A percentile compares a stretch with the other conserved stretches of the same genome.
Conservation (phyloP, 1,284 basidiomycete genomes). For the Exobasidium cylindrosporum region DNA sequence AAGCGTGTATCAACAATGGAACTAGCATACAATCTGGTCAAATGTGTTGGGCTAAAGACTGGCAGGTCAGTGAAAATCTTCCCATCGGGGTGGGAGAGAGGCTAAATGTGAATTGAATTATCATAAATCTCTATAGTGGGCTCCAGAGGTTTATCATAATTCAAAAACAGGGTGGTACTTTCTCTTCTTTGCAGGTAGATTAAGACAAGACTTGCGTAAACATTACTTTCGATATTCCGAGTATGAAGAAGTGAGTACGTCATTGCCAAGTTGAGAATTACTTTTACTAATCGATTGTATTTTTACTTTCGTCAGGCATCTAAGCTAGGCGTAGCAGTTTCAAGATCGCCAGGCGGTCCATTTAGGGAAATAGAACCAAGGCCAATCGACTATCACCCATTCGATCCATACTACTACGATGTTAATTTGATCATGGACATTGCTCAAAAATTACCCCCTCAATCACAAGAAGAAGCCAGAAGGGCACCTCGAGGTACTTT, state of each 20-base stretch:
- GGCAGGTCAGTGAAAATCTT: neutral
- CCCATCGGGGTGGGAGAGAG: too few species aligned
- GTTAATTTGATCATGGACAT: constrained; percentile 17
- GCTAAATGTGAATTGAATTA: too few species aligned
- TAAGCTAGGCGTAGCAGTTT: constrained; percentile 14
- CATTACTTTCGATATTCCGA: constrained; percentile 11
- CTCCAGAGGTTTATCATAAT: constrained; percentile 15
- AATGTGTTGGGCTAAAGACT: constrained; percentile 14
- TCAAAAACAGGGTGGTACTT: constrained; percentile 10
- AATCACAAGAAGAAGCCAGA: constrained; percentile 9
- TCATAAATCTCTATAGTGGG: constrained; percentile 8
- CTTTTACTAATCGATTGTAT: too few species aligned
- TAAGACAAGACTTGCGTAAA: constrained; percentile 7
- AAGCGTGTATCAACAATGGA: constrained; percentile 1
- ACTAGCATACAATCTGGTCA: neutral
- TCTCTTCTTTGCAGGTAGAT: constrained; percentile 10
- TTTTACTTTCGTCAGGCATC: neutral
- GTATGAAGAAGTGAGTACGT: constrained; percentile 10
- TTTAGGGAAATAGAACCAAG: constrained; percentile 12
- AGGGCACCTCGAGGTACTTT: constrained; percentile 13
- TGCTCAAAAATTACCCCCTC: constrained; percentile 3
- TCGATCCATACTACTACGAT: constrained; percentile 13
- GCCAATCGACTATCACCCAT: constrained; percentile 11
- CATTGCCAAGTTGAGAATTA: too few species aligned
- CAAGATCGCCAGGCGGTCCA: constrained; percentile 8